Base-by-base conservation (phyloP, 2,329 filamentous ascomycete species). In the Fragosphaeria purpurea region DNA sequence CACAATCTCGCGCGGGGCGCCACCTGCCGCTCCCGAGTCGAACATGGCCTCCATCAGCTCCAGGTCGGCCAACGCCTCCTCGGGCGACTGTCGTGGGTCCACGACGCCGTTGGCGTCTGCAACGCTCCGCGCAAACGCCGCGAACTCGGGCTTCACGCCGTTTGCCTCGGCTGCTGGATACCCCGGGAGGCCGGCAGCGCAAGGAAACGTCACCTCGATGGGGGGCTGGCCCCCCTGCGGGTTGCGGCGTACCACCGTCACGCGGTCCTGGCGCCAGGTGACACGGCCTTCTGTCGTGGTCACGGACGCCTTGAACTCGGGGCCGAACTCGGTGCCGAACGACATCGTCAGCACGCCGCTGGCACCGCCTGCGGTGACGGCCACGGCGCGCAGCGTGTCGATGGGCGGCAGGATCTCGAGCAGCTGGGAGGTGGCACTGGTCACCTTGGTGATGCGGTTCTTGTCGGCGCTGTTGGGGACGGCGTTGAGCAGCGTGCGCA, bases 341-440 rank as follows among this genome's bases (percentile, higher is more conserved):
- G 61, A 59, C 9, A 65, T 52, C 41, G 13, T 50, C 32, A 65
- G 50, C 10, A 55, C 53, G 5, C 63, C 63, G 44, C 44, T 56
- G 46, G 54, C 56, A n/a, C 60, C 59, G 46, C 53, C 50, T 37
- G 53, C 32, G 4, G 63, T 65, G 22, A 53, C 10, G 47, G 61
- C 59, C 4, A 78, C 70, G 8, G 79, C 79, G 58, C 80, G 75
- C 47, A 87, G 67, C 1, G 82, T 84, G 61, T 88, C 85, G 1
- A 85, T 71, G 0, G 84, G 83, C 5, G 77, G 72, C 7, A 88
- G 68, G 57, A 82, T 72, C 48, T 70, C 61, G 54, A 77, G 72
- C 44, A 78, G 65, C 56, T 78, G 74, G 4, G 67, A 60, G 1
- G 80, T 79, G 53, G 78, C 77, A 0, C 80, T 80, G 13, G 70